Evolutionary conservation across 2,329 filamentous ascomycete genomes (phyloP).

Genomic region (Pseudonectria foliicola): DNA sequence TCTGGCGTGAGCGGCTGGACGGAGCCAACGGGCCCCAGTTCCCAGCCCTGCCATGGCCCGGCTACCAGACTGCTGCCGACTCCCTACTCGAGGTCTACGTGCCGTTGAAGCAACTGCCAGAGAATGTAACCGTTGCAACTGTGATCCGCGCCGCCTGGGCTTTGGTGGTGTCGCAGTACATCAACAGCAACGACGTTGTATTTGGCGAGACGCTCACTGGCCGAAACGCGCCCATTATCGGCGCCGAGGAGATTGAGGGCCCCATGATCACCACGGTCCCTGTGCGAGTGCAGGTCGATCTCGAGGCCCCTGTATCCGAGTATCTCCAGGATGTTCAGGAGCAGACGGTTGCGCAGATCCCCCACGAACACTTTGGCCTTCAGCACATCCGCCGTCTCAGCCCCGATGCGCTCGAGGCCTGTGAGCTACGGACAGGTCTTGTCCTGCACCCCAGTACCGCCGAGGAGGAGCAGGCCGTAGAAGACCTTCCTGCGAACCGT

Average conservation of each 20-base stretch:
- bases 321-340: conserved; percentile 52
- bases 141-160: conserved; percentile 55
- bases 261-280: conserved; percentile 57
- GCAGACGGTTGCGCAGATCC: conserved; percentile 49
- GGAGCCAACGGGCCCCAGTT: conserved; percentile 41
- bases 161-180: conserved; percentile 46
- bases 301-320: conserved; percentile 35
- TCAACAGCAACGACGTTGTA: conserved; percentile 44
- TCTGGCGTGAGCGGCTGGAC: conserved; percentile 39
- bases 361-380: conserved; percentile 57
- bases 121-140: conserved; percentile 45
- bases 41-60: conserved; percentile 37
- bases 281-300: conserved; percentile 41
- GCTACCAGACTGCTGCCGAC: conserved; percentile 44
- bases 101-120: conserved; percentile 25
- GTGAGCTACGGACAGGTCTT: conserved; percentile 47
- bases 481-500: conserved; percentile 38
- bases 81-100: conserved; percentile 48
- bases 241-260: conserved; percentile 48
- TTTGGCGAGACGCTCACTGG: conserved; percentile 55
- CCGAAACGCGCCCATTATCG: conserved; percentile 41
- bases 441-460: conserved; percentile 43
- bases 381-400: conserved; percentile 53
- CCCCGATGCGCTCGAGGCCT: conserved; percentile 46
- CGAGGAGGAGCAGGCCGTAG: conserved; percentile 14